These are phyloP conservation scores for Pestalotiopsis sp. DNA, from an alignment of 2,329 filamentous ascomycete genomes.

Conservation along the genomic window DNA sequence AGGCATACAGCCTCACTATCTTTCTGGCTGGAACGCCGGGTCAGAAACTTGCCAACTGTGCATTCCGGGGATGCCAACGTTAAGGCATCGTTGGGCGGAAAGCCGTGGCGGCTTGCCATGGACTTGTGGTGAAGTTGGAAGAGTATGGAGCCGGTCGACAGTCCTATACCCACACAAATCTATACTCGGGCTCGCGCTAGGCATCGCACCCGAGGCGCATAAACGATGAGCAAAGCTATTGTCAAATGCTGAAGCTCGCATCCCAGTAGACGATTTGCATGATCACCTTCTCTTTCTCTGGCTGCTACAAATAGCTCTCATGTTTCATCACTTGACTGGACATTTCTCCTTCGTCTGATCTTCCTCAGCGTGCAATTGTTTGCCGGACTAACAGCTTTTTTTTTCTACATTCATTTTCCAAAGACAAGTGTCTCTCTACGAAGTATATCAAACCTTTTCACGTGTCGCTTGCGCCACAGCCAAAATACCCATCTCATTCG, in stretches of 20 bases:
- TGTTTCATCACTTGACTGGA: neutral
- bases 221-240: constrained; percentile 2
- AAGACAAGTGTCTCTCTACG: neutral
- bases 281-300: neutral
- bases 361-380: neutral
- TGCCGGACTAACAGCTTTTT: neutral
- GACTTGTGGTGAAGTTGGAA: neutral
- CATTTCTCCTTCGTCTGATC: neutral
- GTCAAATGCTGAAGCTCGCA: neutral
- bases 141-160: neutral
- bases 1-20: neutral
- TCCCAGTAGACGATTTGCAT: neutral
- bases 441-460: neutral
- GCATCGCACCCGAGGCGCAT: neutral
- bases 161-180: neutral
- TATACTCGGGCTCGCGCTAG: neutral
- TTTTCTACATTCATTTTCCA: neutral
- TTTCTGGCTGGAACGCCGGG: neutral
- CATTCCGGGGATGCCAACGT: neutral
- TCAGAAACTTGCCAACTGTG: neutral
- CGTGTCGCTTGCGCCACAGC: neutral
- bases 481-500: neutral
- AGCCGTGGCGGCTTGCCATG: neutral
- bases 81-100: neutral
- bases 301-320: constrained; percentile 7